These are phyloP conservation scores for Eutrema heterophyllum DNA, from an alignment of 345 rosid species.

Conservation along the genomic window DNA sequence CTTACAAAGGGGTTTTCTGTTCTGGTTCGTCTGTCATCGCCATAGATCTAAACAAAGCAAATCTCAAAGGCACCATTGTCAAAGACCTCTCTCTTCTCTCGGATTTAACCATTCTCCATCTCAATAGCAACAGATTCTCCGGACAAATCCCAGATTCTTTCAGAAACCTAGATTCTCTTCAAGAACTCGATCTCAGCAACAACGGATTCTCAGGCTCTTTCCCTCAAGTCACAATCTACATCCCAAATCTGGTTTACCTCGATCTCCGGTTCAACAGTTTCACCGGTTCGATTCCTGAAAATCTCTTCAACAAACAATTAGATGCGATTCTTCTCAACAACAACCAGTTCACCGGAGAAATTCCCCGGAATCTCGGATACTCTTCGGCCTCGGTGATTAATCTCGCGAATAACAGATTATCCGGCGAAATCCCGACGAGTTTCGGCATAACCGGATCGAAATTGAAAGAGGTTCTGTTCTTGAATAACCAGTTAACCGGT, in stretches of 20 bases:
- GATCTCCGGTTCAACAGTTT: conserved; percentile 88
- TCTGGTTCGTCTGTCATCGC: conserved; percentile 24
- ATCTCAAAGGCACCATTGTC: conserved; percentile 72
- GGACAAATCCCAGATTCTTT: conserved; percentile 65
- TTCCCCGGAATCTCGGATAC: conserved; percentile 64
- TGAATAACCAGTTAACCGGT: conserved; percentile 77
- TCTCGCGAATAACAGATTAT: conserved; percentile 67
- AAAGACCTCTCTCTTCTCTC: conserved; percentile 56
- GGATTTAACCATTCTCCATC: conserved; percentile 64
- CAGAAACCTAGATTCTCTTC: conserved; percentile 47
- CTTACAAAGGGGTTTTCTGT: conserved; percentile 79
- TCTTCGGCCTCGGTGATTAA: conserved; percentile 82
- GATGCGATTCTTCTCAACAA: conserved; percentile 87
- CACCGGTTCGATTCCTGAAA: conserved; percentile 66
- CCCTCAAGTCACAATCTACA: conserved; percentile 42
- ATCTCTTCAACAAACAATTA: conserved; percentile 60
- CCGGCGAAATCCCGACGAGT: conserved; percentile 59
- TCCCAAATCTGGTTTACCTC: conserved; percentile 65
- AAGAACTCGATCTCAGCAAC: conserved; percentile 86
- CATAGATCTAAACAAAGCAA: conserved; percentile 86
- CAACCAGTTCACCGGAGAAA: conserved; percentile 58
- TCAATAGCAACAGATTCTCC: conserved; percentile 70
- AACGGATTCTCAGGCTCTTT: conserved; percentile 69
- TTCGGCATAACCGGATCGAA: conserved; percentile 48
- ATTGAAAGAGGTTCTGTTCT: conserved; percentile 62